Evolutionary conservation across 768 basidiomycete genomes (phyloP), one percentile per base, ranked within the genome.

Genomic region (Lentinula sp.): DNA sequence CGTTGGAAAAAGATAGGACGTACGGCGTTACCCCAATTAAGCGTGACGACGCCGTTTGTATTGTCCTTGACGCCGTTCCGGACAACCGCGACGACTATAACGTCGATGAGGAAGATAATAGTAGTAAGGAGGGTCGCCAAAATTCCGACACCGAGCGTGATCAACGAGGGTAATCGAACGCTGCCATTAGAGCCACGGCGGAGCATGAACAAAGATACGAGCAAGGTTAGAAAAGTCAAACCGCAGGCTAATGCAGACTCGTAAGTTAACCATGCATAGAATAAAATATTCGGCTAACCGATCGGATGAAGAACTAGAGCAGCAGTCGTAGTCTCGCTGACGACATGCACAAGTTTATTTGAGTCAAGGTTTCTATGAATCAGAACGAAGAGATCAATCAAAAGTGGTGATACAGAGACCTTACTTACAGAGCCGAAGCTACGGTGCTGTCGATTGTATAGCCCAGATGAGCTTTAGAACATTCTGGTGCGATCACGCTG

Each of bases 271-370:
- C 21, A 42, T 34, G 66, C 68, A 54, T 11, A 13, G 5, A 28
- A 5, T 23, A 6, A 9, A 28, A n/a, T 8, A 10, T 40, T 32
- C 4, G 23, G 10, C 68, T 53, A 65, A 82, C 84, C 82, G 61
- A 86, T 75, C 31, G 81, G 83, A 66, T 85, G 83, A 60, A 85
- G 71, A 60, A 82, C 80, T 31, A 86, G 73, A 50, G 74, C 80
- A 42, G 75, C 76, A 54, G 81, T 83, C 42, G 78, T 70, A 39
- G 75, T 70, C 34, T 73, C 72, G 35, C 77, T 78, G 66, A 85
- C 77, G 42, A 75, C 62, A 62, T 79, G 71, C 55, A 75, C 71
- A 43, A 78, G 65, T 18, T 70, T 68, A 51, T 66, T 65, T 8
- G 74, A 72, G 61, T 75, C 28, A 21, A 56, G 21, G 39, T 43